phyloP scores from a whole-genome alignment of 495 filamentous ascomycete genomes.

The Diplogelasinospora grovesii region DNA sequence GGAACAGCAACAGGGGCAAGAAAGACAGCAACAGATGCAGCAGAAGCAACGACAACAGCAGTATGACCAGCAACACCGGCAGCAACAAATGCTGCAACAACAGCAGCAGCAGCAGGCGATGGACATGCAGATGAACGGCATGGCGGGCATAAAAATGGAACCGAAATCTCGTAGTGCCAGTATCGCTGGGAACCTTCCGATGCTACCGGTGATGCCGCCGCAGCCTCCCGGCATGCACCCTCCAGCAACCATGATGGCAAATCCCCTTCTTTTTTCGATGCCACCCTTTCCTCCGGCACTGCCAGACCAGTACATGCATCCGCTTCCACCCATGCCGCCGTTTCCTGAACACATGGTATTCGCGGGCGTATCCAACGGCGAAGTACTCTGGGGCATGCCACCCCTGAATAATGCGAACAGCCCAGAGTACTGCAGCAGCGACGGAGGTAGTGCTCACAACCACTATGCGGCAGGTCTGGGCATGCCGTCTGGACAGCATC shows the following conservation, averaged over 20 bases:
- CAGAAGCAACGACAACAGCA: slow-evolving; percentile 1
- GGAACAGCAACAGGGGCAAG: not conserved
- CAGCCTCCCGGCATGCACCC: not conserved
- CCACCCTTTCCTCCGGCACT: too few relatives aligned
- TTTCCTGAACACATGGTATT: slow-evolving; percentile 30
- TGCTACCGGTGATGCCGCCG: too few relatives aligned
- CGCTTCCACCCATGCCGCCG: not conserved
- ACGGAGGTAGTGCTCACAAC: slow-evolving; percentile 20
- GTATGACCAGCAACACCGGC: not conserved
- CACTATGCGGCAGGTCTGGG: slow-evolving; percentile 13
- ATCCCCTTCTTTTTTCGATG: too few relatives aligned
- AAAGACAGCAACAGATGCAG: slow-evolving; percentile 13
- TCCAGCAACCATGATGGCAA: not conserved
- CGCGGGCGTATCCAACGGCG: slow-evolving; percentile 39
- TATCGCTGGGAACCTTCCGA: too few relatives aligned
- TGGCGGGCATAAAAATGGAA: slow-evolving; percentile 1
- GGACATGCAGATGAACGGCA: not conserved
- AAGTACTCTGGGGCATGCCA: slow-evolving; percentile 38
- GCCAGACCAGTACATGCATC: too few relatives aligned
- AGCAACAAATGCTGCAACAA: slow-evolving; percentile 11
- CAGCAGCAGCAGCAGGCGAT: slow-evolving; percentile 11
- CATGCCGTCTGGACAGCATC: not conserved
- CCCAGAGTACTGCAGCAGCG: slow-evolving; percentile 31
- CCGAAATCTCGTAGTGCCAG: too few relatives aligned
- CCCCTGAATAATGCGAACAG: slow-evolving; percentile 23